phyloP scores from a whole-genome alignment of 129 eudicot genomes.

The Lactuca saligna region DNA sequence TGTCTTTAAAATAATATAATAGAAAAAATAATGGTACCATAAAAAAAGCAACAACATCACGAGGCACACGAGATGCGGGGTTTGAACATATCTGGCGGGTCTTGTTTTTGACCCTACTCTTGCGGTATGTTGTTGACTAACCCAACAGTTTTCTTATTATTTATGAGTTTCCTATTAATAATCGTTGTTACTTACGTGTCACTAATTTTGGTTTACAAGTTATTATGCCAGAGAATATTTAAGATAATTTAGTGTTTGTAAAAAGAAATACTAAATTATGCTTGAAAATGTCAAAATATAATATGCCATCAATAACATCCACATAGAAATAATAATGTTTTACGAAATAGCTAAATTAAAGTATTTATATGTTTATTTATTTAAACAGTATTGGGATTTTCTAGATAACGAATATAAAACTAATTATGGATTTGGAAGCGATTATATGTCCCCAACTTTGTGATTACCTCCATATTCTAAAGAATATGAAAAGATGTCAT shows the following conservation, averaged over 20 bases:
- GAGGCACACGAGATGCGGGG: slow-evolving; percentile 19
- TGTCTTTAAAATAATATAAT: no score
- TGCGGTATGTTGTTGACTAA: slow-evolving; percentile 23
- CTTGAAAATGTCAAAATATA: no score
- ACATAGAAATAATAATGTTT: no score
- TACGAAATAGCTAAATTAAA: no score
- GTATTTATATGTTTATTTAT: not conserved
- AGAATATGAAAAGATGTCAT: not conserved
- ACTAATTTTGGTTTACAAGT: no score
- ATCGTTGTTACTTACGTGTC: not conserved
- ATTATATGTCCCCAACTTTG: slow-evolving; percentile 20
- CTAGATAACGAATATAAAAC: not conserved
- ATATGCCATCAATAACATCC: no score
- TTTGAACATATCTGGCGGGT: slow-evolving; percentile 22
- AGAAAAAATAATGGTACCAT: not conserved
- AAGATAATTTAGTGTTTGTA: no score
- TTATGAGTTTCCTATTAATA: not conserved
- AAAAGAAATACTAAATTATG: no score
- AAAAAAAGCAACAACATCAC: slow-evolving; percentile 1
- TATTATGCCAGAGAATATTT: no score
- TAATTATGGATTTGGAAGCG: slow-evolving; percentile 9
- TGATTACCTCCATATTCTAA: slow-evolving; percentile 10
- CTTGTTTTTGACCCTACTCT: slow-evolving; percentile 29
- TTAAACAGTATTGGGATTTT: not conserved
- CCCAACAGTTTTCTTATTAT: not conserved